These are phyloP conservation scores for Spongospora subterranea DNA, from an alignment of 208 protist genomes.

Conservation along the genomic window DNA sequence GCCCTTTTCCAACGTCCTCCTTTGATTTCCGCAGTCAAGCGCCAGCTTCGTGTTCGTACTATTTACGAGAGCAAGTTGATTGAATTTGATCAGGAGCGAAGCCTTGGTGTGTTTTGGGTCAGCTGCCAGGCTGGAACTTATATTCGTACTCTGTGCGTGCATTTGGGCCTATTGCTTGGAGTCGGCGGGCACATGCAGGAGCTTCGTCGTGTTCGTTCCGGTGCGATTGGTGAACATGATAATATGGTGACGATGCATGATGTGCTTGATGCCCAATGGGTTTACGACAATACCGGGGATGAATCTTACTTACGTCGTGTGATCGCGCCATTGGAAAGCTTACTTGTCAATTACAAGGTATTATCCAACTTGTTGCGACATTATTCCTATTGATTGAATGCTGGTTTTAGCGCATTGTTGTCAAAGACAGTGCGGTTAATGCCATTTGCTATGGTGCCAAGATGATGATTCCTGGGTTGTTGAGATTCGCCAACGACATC, in stretches of 20 bases:
- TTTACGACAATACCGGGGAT: slow-evolving; percentile 95
- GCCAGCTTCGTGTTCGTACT: slow-evolving; percentile 96
- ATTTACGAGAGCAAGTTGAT: slow-evolving; percentile 98
- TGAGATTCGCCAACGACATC: slow-evolving; percentile 94
- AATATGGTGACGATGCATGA: slow-evolving; percentile 99
- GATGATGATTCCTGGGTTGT: slow-evolving; percentile 97
- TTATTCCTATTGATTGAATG: not conserved
- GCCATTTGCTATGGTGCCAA: slow-evolving; percentile 99
- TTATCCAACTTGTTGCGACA: not conserved
- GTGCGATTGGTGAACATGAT: slow-evolving; percentile 86
- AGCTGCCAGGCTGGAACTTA: slow-evolving; percentile 99
- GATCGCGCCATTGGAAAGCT: slow-evolving; percentile 95
- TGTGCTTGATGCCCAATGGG: slow-evolving; percentile 97
- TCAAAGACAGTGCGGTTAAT: slow-evolving; percentile 94
- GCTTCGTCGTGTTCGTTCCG: slow-evolving; percentile 96
- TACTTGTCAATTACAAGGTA: slow-evolving; percentile 94
- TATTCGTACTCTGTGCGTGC: slow-evolving; percentile 99
- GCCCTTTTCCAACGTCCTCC: slow-evolving; percentile 98
- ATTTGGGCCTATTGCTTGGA: slow-evolving; percentile 97
- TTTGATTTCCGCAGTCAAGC: slow-evolving; percentile 96
- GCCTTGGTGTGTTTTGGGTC: slow-evolving; percentile 97
- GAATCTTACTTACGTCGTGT: slow-evolving; percentile 93
- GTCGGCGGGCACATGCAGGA: slow-evolving; percentile 97
- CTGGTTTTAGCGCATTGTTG: slow-evolving; percentile 88
- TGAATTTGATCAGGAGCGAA: slow-evolving; percentile 95